Percentiles rank a stretch among this genome's conserved stretches.
Conservation (phyloP, 768 basidiomycete genomes). For the Amanita rimosa region DNA sequence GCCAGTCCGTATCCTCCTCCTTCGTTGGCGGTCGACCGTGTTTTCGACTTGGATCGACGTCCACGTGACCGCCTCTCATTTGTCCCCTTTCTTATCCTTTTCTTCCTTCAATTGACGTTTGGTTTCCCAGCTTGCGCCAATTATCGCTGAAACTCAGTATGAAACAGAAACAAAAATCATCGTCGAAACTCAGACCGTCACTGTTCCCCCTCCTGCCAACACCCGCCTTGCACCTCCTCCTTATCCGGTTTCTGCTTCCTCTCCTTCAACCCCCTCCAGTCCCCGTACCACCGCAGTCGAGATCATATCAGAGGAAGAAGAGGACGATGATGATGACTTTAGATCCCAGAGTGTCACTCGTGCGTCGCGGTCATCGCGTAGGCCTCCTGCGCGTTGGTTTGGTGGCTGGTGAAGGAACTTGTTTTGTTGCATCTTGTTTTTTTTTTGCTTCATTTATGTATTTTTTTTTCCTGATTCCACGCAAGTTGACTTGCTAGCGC, state of each 20-base stretch:
- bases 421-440: conserved; percentile 20
- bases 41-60: conserved; percentile 20
- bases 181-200: conserved; percentile 53
- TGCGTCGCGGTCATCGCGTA: conserved; percentile 31
- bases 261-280: conserved; percentile 47
- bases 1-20: conserved; percentile 66
- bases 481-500: conserved; percentile 6
- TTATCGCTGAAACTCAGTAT: conserved; percentile 33
- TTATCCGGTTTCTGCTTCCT: conserved; percentile 50
- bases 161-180: conserved; percentile 58
- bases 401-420: conserved; percentile 37
- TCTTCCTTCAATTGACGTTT: conserved; percentile 7
- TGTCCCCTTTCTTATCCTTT: conserved; percentile 13
- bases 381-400: conserved; percentile 48
- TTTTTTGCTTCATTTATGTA: conserved; percentile 19
- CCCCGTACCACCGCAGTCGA: conserved; percentile 63
- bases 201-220: conserved; percentile 66
- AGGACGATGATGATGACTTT: conserved; percentile 24
- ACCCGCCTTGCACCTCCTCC: conserved; percentile 69
- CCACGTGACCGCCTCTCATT: conserved; percentile 30
- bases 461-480: conserved; percentile 8
- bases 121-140: conserved; percentile 33
- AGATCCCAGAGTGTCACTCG: conserved; percentile 28
- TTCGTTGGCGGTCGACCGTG: conserved; percentile 54
- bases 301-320: conserved; percentile 52